Evolutionary conservation across 140 eudicot species (phyloP).

Genomic region (Oenanthe javanica): DNA sequence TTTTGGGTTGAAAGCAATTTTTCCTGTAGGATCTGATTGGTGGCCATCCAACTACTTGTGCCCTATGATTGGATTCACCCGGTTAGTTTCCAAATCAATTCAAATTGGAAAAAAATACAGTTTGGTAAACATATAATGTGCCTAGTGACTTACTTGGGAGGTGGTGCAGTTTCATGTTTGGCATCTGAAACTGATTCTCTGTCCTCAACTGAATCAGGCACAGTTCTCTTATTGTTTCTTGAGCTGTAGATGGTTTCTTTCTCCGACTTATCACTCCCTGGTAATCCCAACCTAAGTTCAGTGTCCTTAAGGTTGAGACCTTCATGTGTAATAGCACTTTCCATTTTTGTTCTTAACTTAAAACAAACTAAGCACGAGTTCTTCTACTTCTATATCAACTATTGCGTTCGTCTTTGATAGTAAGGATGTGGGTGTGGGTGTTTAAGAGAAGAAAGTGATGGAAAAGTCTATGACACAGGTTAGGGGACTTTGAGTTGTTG

Average conservation of each 20-base stretch:
- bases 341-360: constrained; percentile 7
- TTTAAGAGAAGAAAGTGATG: not conserved
- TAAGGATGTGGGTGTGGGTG: not conserved
- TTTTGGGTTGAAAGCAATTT: constrained; percentile 39
- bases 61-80: constrained; percentile 29
- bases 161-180: constrained; percentile 43
- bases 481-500: not conserved
- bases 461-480: not conserved
- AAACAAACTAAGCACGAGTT: not conserved
- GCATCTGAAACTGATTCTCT: constrained; percentile 24
- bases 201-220: constrained; percentile 33
- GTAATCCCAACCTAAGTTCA: constrained; percentile 60
- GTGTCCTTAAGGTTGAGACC: constrained; percentile 55
- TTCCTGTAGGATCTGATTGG: constrained; percentile 69
- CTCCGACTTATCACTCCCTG: constrained; percentile 46
- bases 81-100: not conserved
- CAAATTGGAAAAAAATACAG: not conserved
- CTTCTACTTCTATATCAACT: not conserved
- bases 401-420: not conserved
- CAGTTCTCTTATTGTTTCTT: constrained; percentile 44
- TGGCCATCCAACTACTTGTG: constrained; percentile 93
- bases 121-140: not conserved
- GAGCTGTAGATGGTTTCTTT: constrained; percentile 24
- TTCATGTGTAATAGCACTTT: constrained; percentile 25
- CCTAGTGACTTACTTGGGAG: constrained; percentile 54